Evolutionary conservation across 495 filamentous ascomycete genomes (phyloP), one percentile per base, ranked within the genome.

Genomic region (Xylona heveae): DNA sequence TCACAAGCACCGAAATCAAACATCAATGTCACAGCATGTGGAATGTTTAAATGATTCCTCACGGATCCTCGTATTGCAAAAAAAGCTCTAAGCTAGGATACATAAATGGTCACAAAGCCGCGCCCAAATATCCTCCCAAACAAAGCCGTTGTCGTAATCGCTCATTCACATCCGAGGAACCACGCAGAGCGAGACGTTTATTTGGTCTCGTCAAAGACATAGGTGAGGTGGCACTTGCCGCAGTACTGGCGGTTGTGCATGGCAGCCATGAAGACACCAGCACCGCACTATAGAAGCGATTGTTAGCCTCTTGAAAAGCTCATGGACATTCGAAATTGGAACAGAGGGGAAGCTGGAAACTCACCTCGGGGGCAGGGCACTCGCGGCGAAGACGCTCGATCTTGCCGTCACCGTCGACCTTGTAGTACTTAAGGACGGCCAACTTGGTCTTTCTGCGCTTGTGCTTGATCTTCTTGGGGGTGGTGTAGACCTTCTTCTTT

Each of bases 401-500:
- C 78, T 95, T 97, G 58, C 88, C 88, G 56, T 97, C 88, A 48
- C 74, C 76, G 55, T 95, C 90, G 45, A 97, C 88, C 74, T 97
- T 97, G 78, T 95, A 97, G 80, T 94, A 97, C 75, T 97, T 97
- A 51, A 97, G 83, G 47, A 97, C 82, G 44, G 88, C 90, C 50
- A 97, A 69, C 74, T 97, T 97, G 68, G 78, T 92, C 83, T 79
- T 81, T 78, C 94, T 95, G 65, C 83, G 74, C 79, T 95, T 97
- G 68, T 97, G 88, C 84, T 97, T 97, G 77, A 97, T 97, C 78
- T 97, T 97, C 84, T 97, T 97, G 53, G 88, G 88, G 47, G 90
- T 97, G 51, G 79, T 94, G 73, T 97, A 97, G 37, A 97, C 88
- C 82, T 97, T 97, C 85, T 97, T 97, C 79, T 97, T 97, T 48